Percentiles rank a stretch among this genome's conserved stretches.
Evolutionary conservation across 805 yeast species (phyloP).

Genomic region (Yamadazyma nakazawae): DNA sequence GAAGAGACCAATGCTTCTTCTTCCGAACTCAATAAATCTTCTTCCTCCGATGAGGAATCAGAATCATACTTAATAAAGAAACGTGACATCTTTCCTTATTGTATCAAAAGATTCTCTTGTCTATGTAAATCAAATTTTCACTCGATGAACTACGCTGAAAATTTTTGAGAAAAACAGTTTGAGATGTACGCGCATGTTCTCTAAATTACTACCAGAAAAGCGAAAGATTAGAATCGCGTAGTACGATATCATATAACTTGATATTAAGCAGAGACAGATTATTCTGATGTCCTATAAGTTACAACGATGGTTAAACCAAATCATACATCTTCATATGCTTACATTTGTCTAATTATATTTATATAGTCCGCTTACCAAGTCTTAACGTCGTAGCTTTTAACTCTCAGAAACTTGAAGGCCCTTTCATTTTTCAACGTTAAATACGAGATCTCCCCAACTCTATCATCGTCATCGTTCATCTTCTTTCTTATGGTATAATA

Average conservation of each 20-base stretch:
- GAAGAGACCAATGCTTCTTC: slow-evolving; percentile 43
- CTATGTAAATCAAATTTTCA: slow-evolving; percentile 22
- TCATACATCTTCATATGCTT: not conserved
- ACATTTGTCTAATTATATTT: not conserved
- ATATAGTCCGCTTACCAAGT: slow-evolving; percentile 6
- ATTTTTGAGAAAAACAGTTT: slow-evolving; percentile 10
- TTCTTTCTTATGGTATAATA: slow-evolving; percentile 54
- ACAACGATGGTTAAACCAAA: too few species aligned
- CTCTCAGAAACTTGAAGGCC: slow-evolving; percentile 73
- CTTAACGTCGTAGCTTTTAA: slow-evolving; percentile 31
- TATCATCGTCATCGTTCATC: slow-evolving; percentile 45
- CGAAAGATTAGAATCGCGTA: not conserved
- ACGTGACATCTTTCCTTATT: slow-evolving; percentile 64
- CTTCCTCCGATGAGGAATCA: slow-evolving; percentile 52
- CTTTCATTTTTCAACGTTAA: slow-evolving; percentile 69
- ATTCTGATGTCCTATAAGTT: too few species aligned
- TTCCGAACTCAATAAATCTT: slow-evolving; percentile 54
- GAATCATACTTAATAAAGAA: slow-evolving; percentile 73
- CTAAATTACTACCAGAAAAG: slow-evolving; percentile 3
- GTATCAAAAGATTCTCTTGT: slow-evolving; percentile 1
- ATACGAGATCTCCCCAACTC: slow-evolving; percentile 45
- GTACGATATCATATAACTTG: not conserved
- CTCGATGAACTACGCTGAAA: slow-evolving; percentile 21
- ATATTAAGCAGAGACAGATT: slow-evolving; percentile 11
- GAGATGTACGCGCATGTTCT: slow-evolving; percentile 6